Percentiles rank a stretch among this genome's conserved stretches.
phyloP scores from a whole-genome alignment of 768 basidiomycete genomes.

The Tulasnella sp. region DNA sequence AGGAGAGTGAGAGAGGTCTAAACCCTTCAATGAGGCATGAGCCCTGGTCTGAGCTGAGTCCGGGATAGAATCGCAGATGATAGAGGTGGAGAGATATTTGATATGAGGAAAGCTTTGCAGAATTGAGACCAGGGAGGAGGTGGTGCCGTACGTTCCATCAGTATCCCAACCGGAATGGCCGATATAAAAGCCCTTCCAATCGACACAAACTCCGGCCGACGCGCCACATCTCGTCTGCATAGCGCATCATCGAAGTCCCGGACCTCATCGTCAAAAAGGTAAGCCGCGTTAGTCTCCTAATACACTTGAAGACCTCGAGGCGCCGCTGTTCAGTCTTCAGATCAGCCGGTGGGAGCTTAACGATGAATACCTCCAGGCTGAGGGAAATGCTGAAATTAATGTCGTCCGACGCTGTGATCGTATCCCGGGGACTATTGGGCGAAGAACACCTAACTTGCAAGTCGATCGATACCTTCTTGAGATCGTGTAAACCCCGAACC shows the following conservation, averaged over 20 bases:
- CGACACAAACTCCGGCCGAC: neutral
- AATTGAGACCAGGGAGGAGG: neutral
- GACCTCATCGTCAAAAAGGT: neutral
- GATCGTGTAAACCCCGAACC: neutral
- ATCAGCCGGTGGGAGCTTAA: neutral
- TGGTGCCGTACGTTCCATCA: neutral
- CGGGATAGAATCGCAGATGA: neutral
- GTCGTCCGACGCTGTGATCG: neutral
- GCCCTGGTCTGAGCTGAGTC: neutral
- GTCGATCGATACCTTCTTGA: neutral
- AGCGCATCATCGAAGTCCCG: neutral
- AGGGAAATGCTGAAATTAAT: neutral
- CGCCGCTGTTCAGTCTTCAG: neutral
- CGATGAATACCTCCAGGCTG: neutral
- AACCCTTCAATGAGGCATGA: neutral
- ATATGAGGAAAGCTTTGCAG: neutral
- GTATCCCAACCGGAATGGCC: no score
- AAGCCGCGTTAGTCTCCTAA: neutral
- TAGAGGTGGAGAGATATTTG: neutral
- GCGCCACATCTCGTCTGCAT: neutral
- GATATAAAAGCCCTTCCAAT: neutral
- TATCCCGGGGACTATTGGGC: neutral
- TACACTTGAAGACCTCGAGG: neutral
- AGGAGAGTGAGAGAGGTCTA: neutral
- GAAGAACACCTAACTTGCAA: neutral